A percentile compares a stretch with the other conserved stretches of the same genome.
phyloP scores from a whole-genome alignment of 2,329 filamentous ascomycete genomes.

The Pseudohalonectria lignicola region DNA sequence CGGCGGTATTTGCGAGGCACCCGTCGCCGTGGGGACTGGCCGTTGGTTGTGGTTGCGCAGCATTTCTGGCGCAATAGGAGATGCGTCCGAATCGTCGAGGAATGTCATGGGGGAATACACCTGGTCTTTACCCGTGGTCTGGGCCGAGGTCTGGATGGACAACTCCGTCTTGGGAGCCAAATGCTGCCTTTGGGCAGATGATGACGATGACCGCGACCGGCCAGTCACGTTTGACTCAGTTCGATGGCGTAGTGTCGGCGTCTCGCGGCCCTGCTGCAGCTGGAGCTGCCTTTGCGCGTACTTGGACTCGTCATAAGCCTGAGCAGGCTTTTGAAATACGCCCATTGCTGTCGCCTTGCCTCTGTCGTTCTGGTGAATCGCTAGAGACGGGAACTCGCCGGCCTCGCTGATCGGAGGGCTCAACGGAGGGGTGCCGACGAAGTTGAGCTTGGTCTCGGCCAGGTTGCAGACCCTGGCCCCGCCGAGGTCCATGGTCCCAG shows the following conservation, averaged over 20 bases:
- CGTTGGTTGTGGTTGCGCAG: too few species aligned
- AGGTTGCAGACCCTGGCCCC: conserved; percentile 15
- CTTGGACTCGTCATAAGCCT: conserved; percentile 74
- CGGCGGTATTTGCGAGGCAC: too few species aligned
- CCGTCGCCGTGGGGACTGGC: too few species aligned
- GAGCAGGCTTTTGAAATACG: conserved; percentile 56
- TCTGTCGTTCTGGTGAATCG: conserved; percentile 63
- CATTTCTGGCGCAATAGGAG: too few species aligned
- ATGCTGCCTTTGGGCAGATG: conserved; percentile 25
- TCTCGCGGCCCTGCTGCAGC: conserved; percentile 64
- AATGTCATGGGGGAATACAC: conserved; percentile 27
- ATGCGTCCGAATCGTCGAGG: conserved; percentile 27
- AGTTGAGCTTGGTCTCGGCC: conserved; percentile 24
- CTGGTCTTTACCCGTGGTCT: too few species aligned
- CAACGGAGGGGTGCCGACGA: conserved; percentile 36
- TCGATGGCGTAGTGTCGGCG: conserved; percentile 35
- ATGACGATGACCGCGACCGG: conserved; percentile 37
- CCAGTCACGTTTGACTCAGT: conserved; percentile 31
- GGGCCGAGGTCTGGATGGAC: conserved; percentile 15
- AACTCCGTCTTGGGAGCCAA: conserved; percentile 17
- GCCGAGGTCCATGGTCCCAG: conserved; percentile 21
- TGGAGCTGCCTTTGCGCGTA: conserved; percentile 75
- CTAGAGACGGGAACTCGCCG: conserved; percentile 53
- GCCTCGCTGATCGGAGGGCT: conserved; percentile 64
- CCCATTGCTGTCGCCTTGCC: conserved; percentile 68